A percentile compares a stretch with the other conserved stretches of the same genome.
Evolutionary conservation across 352 stramenopile species (phyloP).

Genomic region (Pythium oligandrum): DNA sequence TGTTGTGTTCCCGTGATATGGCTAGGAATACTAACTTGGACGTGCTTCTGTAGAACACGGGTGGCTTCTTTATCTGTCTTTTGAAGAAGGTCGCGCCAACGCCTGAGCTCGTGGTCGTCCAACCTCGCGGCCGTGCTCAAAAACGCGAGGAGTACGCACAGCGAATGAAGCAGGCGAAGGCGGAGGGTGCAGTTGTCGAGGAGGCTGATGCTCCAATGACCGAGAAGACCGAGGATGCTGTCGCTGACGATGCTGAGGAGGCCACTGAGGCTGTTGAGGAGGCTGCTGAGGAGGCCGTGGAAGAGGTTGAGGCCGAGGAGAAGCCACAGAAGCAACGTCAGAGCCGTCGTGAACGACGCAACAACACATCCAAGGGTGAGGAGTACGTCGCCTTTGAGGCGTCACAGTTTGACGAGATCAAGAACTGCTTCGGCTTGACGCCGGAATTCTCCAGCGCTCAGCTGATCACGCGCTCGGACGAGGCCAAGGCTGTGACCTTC

Average conservation of each 20-base stretch:
- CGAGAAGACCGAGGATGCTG: conserved; percentile 3
- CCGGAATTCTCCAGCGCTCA: conserved; percentile 64
- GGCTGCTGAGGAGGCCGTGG: conserved; percentile 6
- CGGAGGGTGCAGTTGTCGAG: conserved; percentile 17
- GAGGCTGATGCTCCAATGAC: conserved; percentile 9
- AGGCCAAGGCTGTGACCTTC: conserved; percentile 82
- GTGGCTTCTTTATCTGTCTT: conserved; percentile 98
- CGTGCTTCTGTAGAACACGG: conserved; percentile 81
- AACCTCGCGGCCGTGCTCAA: no score
- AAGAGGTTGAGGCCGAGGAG: neutral
- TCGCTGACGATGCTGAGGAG: conserved; percentile 7
- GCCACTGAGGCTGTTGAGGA: conserved; percentile 1
- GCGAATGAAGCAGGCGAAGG: conserved; percentile 5
- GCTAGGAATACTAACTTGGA: neutral
- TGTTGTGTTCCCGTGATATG: neutral
- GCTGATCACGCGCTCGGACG: conserved; percentile 86
- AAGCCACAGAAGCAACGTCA: conserved; percentile 8
- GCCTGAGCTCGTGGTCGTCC: conserved; percentile 21
- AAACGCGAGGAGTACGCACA: neutral
- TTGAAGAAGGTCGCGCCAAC: conserved; percentile 89
- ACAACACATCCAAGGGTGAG: conserved; percentile 50
- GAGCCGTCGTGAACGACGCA: conserved; percentile 38
- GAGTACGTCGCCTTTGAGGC: conserved; percentile 70
- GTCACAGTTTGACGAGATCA: conserved; percentile 53
- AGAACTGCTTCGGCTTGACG: conserved; percentile 75